Percentiles rank a stretch among this genome's conserved stretches.
phyloP scores from a whole-genome alignment of 164 flowering plant species.

The Tinospora cordifolia region DNA sequence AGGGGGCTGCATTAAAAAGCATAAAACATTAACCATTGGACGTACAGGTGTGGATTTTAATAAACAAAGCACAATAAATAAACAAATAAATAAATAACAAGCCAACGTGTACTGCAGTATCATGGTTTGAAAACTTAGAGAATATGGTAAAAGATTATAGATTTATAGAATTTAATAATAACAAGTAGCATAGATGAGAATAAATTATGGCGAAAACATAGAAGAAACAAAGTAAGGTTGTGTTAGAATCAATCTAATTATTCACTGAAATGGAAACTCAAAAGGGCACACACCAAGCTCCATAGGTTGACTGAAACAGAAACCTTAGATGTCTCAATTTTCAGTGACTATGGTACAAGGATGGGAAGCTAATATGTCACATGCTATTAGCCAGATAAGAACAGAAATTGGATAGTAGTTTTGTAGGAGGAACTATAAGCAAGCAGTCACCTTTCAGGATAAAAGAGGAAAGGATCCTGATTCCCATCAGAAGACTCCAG shows the following conservation, averaged over 20 bases:
- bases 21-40: neutral
- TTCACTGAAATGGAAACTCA: neutral
- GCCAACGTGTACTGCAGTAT: neutral
- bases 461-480: slow-evolving; percentile 45
- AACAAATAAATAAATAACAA: neutral
- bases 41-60: neutral
- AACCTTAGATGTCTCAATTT: neutral
- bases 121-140: too few relatives aligned
- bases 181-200: neutral
- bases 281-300: neutral
- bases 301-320: neutral
- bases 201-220: neutral
- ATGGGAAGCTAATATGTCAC: neutral
- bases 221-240: neutral
- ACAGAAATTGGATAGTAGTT: neutral
- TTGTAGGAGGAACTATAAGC: neutral
- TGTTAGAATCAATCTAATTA: neutral
- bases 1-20: slow-evolving; percentile 53
- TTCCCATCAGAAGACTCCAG: slow-evolving; percentile 38
- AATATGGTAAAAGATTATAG: neutral
- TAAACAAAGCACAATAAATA: neutral
- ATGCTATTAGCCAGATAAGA: neutral
- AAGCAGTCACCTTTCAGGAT: slow-evolving; percentile 66
- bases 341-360: neutral
- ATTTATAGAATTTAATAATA: neutral